Base-by-base conservation (phyloP, 192 early-diverging fungal species). In the Rhizoclosmatium sp. region DNA sequence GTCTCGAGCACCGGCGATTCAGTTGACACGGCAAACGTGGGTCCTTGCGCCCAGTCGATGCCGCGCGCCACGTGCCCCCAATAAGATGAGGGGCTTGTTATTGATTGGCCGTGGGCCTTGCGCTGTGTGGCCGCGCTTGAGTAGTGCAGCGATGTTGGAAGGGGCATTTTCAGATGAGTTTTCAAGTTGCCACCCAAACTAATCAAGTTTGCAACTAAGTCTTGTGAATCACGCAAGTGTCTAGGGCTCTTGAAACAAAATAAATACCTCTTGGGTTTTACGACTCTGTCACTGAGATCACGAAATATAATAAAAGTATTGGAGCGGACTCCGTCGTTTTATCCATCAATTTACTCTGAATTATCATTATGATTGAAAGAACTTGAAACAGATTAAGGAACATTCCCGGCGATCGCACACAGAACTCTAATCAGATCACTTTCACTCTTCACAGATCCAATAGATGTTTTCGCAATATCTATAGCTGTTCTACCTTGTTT, bases 1-100 rank as follows among this genome's bases (percentile, higher is more conserved):
- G 78, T 94, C 93, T 92, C 93, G 49, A 84, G 78, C 69, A 66
- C 60, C 49, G 72, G 72, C n/a, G 49, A n/a, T 3, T n/a, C 71
- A 21, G 59, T n/a, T 4, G 81, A 71, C 48, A 82, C 73, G 39
- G 82, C 82, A 47, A 82, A 81, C 46, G 80, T 80, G 71, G 85
- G 86, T 19, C 80, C 67, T 2, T 62, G 66, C 59, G 83, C 73
- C 91, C 91, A 92, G 65, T 82, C 82, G 42, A 92, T 71, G 23
- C 54, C 76, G 10, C 73, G 61, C 10, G 88, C 85, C 16, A 78
- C 85, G 2, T 81, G 46, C 3, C 47, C 67, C 91, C 91, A 92
- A 76, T 89, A 92, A 19, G 45, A 39, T 16, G 81, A 80, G 0
- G 88, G 88, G 76, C 89, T 74, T 2, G 51, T 41, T n/a, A 91